phyloP scores from a whole-genome alignment of 2,329 filamentous ascomycete genomes.

The Orbilia oligospora region DNA sequence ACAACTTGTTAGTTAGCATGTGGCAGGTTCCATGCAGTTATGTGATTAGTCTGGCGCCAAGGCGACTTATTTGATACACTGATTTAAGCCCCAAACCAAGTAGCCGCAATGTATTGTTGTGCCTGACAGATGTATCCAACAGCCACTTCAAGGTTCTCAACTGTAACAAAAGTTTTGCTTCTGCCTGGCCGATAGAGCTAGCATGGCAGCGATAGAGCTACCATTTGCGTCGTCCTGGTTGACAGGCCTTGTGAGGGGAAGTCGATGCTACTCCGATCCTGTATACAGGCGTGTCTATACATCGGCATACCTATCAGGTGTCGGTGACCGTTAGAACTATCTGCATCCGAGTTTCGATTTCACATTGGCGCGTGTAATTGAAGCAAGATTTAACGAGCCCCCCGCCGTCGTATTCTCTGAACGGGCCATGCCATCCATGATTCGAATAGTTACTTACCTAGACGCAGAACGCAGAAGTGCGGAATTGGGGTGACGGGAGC shows the following conservation, averaged over 20 bases:
- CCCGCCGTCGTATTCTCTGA: constrained; percentile 32
- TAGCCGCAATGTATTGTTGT: constrained; percentile 35
- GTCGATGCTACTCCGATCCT: constrained; percentile 24
- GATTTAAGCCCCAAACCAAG: constrained; percentile 15
- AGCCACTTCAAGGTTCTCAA: constrained; percentile 7
- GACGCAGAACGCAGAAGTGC: constrained; percentile 47
- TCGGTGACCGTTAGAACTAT: constrained; percentile 14
- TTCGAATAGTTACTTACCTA: background rate
- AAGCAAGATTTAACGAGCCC: constrained; percentile 31
- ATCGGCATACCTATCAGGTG: constrained; percentile 5
- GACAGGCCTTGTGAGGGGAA: constrained; percentile 10
- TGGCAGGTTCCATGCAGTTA: constrained; percentile 45
- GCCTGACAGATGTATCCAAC: constrained; percentile 44
- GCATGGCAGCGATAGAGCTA: constrained; percentile 11
- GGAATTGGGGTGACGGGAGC: constrained; percentile 28
- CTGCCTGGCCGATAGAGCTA: constrained; percentile 40
- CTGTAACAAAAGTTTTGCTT: constrained; percentile 30
- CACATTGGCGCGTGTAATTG: constrained; percentile 6
- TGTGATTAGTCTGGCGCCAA: constrained; percentile 34
- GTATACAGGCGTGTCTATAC: background rate
- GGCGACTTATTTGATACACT: constrained; percentile 28
- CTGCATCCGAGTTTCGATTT: constrained; percentile 17
- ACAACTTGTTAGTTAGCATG: constrained; percentile 3
- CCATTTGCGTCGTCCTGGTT: constrained; percentile 16
- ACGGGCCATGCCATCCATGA: constrained; percentile 38